phyloP scores from a whole-genome alignment of 306 rosid genomes.

The Pyrus pyrifolia region DNA sequence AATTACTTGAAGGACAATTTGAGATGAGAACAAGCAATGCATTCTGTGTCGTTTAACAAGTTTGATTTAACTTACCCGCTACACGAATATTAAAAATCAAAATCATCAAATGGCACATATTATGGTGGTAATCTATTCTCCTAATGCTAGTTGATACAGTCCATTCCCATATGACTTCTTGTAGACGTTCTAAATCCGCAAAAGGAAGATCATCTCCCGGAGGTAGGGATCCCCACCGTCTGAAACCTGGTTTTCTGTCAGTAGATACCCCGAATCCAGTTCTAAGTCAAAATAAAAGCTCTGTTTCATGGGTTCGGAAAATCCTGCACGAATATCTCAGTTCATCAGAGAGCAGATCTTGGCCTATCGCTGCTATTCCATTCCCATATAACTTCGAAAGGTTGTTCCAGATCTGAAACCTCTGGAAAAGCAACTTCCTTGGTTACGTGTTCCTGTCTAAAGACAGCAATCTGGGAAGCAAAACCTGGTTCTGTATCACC shows the following conservation, averaged over 20 bases:
- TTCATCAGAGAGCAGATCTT: not conserved
- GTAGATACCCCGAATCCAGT: constrained; percentile 57
- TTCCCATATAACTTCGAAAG: constrained; percentile 54
- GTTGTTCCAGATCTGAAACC: constrained; percentile 20
- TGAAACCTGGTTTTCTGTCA: constrained; percentile 64
- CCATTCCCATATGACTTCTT: not conserved
- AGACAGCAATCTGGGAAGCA: constrained; percentile 97
- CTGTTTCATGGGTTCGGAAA: not conserved
- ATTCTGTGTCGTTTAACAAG: not conserved
- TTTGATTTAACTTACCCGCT: not conserved
- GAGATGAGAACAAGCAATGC: not conserved
- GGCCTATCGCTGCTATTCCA: constrained; percentile 35
- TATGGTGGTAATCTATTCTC: not conserved
- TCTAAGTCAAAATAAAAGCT: not conserved
- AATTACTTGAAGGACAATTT: too few relatives aligned
- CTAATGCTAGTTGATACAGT: not conserved
- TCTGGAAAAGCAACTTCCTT: constrained; percentile 16
- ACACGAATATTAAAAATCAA: too few relatives aligned
- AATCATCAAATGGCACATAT: too few relatives aligned
- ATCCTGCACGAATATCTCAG: not conserved
- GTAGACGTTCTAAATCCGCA: constrained; percentile 12
- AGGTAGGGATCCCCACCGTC: constrained; percentile 26
- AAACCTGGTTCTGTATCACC: constrained; percentile 81
- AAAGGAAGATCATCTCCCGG: constrained; percentile 10
- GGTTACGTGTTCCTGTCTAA: constrained; percentile 35